phyloP scores from a whole-genome alignment of 805 yeast species.

The Zygoascus biomembranicola region DNA sequence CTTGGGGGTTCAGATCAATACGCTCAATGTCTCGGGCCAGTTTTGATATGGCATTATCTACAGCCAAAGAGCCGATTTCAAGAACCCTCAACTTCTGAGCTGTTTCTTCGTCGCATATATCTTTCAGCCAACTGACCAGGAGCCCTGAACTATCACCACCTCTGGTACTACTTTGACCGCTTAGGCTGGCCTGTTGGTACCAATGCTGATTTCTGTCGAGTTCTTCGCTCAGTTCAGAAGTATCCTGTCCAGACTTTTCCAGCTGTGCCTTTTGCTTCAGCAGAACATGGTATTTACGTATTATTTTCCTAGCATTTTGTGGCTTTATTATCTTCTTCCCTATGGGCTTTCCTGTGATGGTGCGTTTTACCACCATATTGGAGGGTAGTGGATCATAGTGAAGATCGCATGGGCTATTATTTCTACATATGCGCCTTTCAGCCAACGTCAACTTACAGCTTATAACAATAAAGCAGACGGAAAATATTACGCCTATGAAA shows the following conservation, averaged over 20 bases:
- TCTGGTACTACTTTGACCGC: slow-evolving; percentile 67
- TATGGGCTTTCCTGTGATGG: background rate
- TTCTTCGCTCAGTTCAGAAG: slow-evolving; percentile 33
- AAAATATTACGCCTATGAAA: too few species aligned
- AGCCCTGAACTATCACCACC: slow-evolving; percentile 91
- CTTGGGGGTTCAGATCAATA: slow-evolving; percentile 77
- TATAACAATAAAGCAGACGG: too few species aligned
- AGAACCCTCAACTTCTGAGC: slow-evolving; percentile 36
- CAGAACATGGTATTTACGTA: slow-evolving; percentile 67
- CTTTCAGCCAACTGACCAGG: slow-evolving; percentile 63
- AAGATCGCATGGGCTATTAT: too few species aligned
- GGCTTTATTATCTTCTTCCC: slow-evolving; percentile 15
- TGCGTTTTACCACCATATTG: background rate
- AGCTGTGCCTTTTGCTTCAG: slow-evolving; percentile 41
- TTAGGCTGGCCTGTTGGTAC: slow-evolving; percentile 78
- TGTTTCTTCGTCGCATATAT: slow-evolving; percentile 13
- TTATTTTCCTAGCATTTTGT: slow-evolving; percentile 51
- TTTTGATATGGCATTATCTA: slow-evolving; percentile 49
- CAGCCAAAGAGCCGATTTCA: slow-evolving; percentile 78
- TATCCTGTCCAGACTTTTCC: slow-evolving; percentile 18
- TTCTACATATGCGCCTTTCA: too few species aligned
- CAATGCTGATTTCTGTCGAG: slow-evolving; percentile 51
- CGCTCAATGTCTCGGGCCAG: slow-evolving; percentile 46
- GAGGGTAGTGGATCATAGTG: background rate
- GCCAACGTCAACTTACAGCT: too few species aligned